These are phyloP conservation scores for Echeveria elegans DNA, from an alignment of 164 flowering plant genomes.

Conservation along the genomic window DNA sequence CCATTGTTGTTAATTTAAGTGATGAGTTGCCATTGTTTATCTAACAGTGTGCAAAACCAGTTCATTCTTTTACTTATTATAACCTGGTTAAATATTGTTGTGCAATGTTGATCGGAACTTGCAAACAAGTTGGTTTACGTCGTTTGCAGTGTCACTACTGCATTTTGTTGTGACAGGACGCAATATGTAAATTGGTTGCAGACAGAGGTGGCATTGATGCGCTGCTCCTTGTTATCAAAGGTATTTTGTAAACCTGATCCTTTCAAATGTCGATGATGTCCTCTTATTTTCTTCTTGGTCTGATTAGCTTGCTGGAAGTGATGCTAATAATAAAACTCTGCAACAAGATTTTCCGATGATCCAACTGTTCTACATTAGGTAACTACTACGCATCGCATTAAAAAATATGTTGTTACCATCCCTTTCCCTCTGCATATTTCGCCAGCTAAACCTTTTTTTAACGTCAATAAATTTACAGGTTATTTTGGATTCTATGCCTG, in stretches of 20 bases:
- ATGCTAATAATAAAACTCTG: constrained; percentile 64
- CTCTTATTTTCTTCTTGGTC: not conserved
- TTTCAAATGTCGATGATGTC: too few relatives aligned
- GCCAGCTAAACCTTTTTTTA: not conserved
- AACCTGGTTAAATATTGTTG: not conserved
- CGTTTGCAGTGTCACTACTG: not conserved
- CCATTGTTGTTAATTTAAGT: constrained; percentile 92
- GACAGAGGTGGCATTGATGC: constrained; percentile 81
- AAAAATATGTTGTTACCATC: not conserved
- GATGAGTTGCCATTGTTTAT: not conserved
- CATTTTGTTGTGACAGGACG: constrained; percentile 56
- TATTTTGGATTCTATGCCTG: constrained; percentile 53
- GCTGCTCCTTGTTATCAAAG: constrained; percentile 80
- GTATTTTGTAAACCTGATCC: constrained; percentile 17
- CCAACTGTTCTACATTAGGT: constrained; percentile 91
- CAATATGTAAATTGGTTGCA: constrained; percentile 82
- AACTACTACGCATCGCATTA: not conserved
- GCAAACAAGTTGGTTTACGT: not conserved
- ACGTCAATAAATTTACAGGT: constrained; percentile 45
- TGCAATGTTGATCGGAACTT: too few relatives aligned
- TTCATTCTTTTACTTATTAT: not conserved
- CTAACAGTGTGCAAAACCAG: not conserved
- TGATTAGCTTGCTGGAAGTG: constrained; percentile 92
- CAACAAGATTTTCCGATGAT: constrained; percentile 70
- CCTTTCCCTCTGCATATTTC: not conserved